Conservation (phyloP, 805 yeast species). For the Kluyveromyces nonfermentans region DNA sequence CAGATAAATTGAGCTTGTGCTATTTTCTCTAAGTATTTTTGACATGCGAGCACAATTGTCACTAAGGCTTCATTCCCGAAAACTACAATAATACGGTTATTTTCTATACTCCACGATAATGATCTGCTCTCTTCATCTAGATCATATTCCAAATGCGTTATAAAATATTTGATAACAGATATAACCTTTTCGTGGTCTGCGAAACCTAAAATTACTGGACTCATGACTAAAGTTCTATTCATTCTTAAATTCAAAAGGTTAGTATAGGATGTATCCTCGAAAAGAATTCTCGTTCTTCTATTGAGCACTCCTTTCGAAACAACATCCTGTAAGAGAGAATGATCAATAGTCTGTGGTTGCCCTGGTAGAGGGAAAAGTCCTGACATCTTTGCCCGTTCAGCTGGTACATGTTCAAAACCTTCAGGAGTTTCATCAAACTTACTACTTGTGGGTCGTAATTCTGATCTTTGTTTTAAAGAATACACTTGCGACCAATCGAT, state of each 20-base stretch:
- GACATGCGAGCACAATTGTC: constrained; percentile 17
- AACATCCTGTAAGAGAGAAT: constrained; percentile 25
- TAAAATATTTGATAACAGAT: constrained; percentile 1
- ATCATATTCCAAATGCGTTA: constrained; percentile 6
- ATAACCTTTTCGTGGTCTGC: neutral
- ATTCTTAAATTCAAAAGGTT: constrained; percentile 12
- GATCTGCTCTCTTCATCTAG: constrained; percentile 7
- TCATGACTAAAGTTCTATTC: constrained; percentile 6
- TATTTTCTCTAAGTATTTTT: constrained; percentile 15
- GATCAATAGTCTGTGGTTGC: constrained; percentile 33
- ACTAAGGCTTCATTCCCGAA: constrained; percentile 7
- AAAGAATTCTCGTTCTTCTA: constrained; percentile 19
- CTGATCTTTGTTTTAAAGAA: neutral
- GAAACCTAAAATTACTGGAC: constrained; percentile 4
- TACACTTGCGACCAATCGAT: neutral
- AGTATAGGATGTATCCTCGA: constrained; percentile 24
- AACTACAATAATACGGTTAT: constrained; percentile 5
- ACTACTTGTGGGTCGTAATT: neutral
- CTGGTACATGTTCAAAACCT: constrained; percentile 65
- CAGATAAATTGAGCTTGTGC: constrained; percentile 10
- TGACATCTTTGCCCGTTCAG: constrained; percentile 67
- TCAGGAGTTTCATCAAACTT: constrained; percentile 66
- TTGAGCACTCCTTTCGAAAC: constrained; percentile 24
- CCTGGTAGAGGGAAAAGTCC: constrained; percentile 77
- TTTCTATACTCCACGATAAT: neutral